Evolutionary conservation across 2,329 filamentous ascomycete genomes (phyloP).

Genomic region (Rugonectria rugulosa): DNA sequence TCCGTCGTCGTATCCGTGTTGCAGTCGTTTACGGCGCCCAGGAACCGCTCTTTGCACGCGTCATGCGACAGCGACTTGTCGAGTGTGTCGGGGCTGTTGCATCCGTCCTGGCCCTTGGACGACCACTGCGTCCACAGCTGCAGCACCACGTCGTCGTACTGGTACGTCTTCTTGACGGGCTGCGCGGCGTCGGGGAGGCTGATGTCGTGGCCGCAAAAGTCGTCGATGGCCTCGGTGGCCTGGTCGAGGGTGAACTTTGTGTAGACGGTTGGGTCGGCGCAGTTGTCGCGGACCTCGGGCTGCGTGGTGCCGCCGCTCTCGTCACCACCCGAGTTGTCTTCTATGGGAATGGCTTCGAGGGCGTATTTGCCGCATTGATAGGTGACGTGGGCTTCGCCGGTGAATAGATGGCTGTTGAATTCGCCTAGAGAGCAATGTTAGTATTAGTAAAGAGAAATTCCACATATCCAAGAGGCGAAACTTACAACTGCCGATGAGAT

Average conservation of each 20-base stretch:
- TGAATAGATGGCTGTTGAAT: neutral
- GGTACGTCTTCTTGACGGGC: neutral
- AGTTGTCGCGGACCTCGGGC: conserved; percentile 3
- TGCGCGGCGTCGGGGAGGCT: neutral
- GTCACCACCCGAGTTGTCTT: neutral
- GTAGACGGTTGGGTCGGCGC: conserved; percentile 12
- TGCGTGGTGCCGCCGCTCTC: neutral
- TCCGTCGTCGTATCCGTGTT: conserved; percentile 3
- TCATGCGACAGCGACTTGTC: neutral
- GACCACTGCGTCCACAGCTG: neutral
- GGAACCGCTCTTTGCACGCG: conserved; percentile 9
- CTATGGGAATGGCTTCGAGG: neutral
- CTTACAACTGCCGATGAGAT: conserved; percentile 9
- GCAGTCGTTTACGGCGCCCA: conserved; percentile 4
- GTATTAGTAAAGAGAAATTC: neutral
- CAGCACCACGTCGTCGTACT: neutral
- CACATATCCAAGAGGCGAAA: neutral
- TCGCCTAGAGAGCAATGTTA: neutral
- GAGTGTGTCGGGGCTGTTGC: neutral
- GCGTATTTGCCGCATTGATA: neutral
- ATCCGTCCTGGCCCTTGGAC: conserved; percentile 1
- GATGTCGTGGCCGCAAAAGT: conserved; percentile 4
- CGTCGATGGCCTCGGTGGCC: conserved; percentile 1
- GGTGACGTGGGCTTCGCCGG: neutral
- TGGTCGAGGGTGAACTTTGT: conserved; percentile 8